Percentiles rank a stretch among this genome's conserved stretches.
Evolutionary conservation across 2,329 filamentous ascomycete genomes (phyloP).

Genomic region (Sporothrix curviconia): DNA sequence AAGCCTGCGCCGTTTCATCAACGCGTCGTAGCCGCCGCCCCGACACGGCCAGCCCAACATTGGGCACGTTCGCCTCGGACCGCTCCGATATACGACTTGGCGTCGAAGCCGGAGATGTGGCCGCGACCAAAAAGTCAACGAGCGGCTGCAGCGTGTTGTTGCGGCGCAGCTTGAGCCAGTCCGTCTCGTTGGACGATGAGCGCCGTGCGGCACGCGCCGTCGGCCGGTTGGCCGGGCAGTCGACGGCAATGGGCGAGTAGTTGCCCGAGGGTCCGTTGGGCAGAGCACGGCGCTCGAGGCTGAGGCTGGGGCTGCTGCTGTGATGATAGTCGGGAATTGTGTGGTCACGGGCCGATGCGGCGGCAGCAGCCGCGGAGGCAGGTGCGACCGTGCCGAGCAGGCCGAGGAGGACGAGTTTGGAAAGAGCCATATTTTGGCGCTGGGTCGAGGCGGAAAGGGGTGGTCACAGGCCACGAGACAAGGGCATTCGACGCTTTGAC

Average conservation of each 20-base stretch:
- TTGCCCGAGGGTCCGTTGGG: conserved; percentile 43
- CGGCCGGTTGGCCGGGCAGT: conserved; percentile 65
- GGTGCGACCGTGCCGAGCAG: background rate
- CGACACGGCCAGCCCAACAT: conserved; percentile 69
- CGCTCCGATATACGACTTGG: conserved; percentile 61
- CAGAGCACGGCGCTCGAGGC: conserved; percentile 25
- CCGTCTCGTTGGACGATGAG: conserved; percentile 64
- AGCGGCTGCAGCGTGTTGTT: conserved; percentile 70
- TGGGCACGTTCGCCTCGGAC: conserved; percentile 34
- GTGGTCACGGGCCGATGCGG: background rate
- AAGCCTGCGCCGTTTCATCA: conserved; percentile 78
- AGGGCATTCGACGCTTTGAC: no score
- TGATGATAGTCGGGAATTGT: no score
- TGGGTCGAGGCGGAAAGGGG: background rate
- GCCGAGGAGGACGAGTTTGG: background rate
- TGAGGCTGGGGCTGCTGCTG: no score
- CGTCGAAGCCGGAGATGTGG: conserved; percentile 74
- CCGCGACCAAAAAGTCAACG: conserved; percentile 61
- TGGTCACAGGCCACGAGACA: no score
- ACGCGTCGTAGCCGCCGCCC: conserved; percentile 83
- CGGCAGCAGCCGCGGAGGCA: background rate
- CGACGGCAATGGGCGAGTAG: conserved; percentile 63
- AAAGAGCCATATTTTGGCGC: background rate
- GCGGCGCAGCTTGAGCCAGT: conserved; percentile 67
- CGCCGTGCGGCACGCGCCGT: conserved; percentile 55